A percentile compares a stretch with the other conserved stretches of the same genome.
Conservation (phyloP, 2,329 filamentous ascomycete species). For the Arthrobotrys sinensis region DNA sequence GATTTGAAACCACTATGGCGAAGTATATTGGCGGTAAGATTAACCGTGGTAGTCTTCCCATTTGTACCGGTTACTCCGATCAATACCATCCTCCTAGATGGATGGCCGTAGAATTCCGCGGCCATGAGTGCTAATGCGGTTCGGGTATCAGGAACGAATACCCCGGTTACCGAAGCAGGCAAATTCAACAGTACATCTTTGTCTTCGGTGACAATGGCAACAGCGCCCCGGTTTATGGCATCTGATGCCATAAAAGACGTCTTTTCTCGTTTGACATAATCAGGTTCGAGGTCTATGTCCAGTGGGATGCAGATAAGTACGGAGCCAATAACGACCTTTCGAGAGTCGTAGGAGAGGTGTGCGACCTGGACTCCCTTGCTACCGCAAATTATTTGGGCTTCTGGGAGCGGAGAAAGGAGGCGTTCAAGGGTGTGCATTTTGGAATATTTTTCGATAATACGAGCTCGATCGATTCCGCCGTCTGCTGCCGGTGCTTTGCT, state of each 20-base stretch:
- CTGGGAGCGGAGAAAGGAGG: conserved; percentile 33
- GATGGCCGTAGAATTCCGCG: conserved; percentile 49
- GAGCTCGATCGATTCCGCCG: not conserved
- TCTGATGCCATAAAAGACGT: conserved; percentile 2
- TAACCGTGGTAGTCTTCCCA: conserved; percentile 52
- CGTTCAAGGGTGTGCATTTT: conserved; percentile 24
- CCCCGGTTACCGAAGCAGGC: not conserved
- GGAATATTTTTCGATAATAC: not conserved
- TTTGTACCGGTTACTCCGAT: conserved; percentile 50
- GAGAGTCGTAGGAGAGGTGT: conserved; percentile 32
- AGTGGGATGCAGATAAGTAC: conserved; percentile 30
- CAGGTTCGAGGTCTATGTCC: conserved; percentile 23
- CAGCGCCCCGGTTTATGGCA: conserved; percentile 20
- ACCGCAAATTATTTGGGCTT: conserved; percentile 31
- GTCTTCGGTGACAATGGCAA: conserved; percentile 26
- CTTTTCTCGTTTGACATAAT: not conserved
- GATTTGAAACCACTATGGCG: conserved; percentile 29
- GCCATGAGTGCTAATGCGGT: conserved; percentile 32
- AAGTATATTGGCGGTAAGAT: conserved; percentile 37
- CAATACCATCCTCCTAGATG: conserved; percentile 38
- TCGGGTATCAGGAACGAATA: conserved; percentile 43
- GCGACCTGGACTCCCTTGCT: conserved; percentile 1
- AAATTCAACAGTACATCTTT: conserved; percentile 1
- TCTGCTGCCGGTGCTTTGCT: too few relatives aligned
- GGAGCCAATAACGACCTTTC: conserved; percentile 15